Evolutionary conservation across 306 rosid species (phyloP).

Genomic region (Elaeagnus macrophylla): DNA sequence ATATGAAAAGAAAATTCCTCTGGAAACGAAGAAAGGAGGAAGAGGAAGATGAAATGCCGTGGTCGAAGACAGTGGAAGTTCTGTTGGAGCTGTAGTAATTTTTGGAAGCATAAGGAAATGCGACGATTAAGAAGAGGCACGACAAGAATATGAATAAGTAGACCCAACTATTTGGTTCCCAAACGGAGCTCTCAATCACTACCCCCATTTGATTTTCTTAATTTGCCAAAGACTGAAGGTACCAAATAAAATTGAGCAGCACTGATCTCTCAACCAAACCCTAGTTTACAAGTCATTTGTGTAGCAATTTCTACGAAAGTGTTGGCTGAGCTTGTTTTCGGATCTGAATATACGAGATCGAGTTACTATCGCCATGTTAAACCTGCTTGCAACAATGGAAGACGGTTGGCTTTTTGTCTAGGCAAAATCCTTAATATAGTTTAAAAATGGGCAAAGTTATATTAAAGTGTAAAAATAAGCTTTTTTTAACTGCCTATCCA

Average conservation of each 20-base stretch:
- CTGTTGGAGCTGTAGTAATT: conserved; percentile 19
- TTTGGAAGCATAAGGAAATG: conserved; percentile 41
- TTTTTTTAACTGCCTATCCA: no score
- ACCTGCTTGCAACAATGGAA: no score
- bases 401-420: no score
- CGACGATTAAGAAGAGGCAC: conserved; percentile 51
- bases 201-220: conserved; percentile 51
- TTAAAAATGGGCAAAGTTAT: no score
- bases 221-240: conserved; percentile 1
- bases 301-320: conserved; percentile 5
- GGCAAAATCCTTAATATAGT: no score
- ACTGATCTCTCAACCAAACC: conserved; percentile 27
- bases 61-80: conserved; percentile 55
- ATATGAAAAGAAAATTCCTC: conserved; percentile 54
- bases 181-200: conserved; percentile 62
- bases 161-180: conserved; percentile 65
- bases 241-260: conserved; percentile 10
- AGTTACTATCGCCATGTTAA: neutral
- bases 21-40: conserved; percentile 60
- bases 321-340: neutral
- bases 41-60: conserved; percentile 50
- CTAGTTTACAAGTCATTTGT: conserved; percentile 23
- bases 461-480: no score
- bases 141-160: conserved; percentile 53
- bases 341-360: conserved; percentile 2